A percentile compares a stretch with the other conserved stretches of the same genome.
phyloP scores from a whole-genome alignment of 345 rosid genomes.

The Gossypium longicalyx region DNA sequence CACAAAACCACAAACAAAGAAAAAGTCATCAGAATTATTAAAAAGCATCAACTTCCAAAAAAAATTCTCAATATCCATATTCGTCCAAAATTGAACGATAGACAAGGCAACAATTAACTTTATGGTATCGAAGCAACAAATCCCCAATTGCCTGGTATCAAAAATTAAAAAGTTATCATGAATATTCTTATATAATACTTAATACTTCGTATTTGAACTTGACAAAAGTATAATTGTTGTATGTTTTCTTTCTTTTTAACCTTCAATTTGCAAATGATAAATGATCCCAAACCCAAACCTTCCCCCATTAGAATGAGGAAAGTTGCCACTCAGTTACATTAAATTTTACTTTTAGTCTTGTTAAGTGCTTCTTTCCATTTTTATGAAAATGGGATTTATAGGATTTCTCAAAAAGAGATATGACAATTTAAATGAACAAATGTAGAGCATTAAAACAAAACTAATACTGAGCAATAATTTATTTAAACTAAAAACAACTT shows the following conservation, averaged over 20 bases:
- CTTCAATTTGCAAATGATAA: constrained; percentile 9
- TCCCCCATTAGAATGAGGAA: not conserved
- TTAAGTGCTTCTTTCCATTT: constrained; percentile 5
- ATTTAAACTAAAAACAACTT: not conserved
- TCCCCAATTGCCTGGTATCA: constrained; percentile 4
- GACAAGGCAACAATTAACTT: not conserved
- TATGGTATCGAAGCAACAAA: not conserved
- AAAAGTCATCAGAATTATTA: not conserved
- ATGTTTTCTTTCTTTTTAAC: not conserved
- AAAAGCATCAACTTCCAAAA: constrained; percentile 6
- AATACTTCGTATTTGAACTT: not conserved
- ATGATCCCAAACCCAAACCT: not conserved
- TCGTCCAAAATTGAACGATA: not conserved
- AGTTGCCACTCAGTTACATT: not conserved
- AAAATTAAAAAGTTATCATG: constrained; percentile 3
- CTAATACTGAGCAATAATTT: not conserved
- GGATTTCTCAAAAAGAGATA: constrained; percentile 8
- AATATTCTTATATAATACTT: not conserved
- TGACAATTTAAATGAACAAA: not conserved
- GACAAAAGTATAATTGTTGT: not conserved
- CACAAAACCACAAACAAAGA: constrained; percentile 3
- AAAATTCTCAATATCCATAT: constrained; percentile 5
- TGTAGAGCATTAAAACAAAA: not conserved
- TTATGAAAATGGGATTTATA: constrained; percentile 3
- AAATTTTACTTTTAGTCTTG: not conserved